phyloP scores from a whole-genome alignment of 164 flowering plant species.

The Tetrastigma voinierianum region DNA sequence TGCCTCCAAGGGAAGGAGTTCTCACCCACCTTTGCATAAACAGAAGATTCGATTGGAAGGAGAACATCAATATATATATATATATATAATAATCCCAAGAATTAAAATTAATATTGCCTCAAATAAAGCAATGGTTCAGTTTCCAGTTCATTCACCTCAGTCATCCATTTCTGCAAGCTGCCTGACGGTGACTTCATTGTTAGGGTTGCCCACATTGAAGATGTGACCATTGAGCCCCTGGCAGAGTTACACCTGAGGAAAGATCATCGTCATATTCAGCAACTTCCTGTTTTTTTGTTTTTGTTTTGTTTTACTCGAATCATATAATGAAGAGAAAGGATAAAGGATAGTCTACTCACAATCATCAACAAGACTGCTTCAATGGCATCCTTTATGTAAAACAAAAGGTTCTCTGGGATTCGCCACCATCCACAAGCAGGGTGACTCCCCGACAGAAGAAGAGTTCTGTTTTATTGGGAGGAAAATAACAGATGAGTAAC shows the following conservation, averaged over 20 bases:
- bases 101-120: background rate
- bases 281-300: too few relatives aligned
- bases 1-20: slow-evolving; percentile 50
- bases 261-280: slow-evolving; percentile 2
- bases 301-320: too few relatives aligned
- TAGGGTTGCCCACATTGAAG: slow-evolving; percentile 88
- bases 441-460: slow-evolving; percentile 58
- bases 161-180: slow-evolving; percentile 97
- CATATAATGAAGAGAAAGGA: background rate
- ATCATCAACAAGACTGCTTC: slow-evolving; percentile 74
- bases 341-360: slow-evolving; percentile 32
- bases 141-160: slow-evolving; percentile 45
- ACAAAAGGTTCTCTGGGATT: slow-evolving; percentile 65
- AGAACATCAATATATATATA: background rate
- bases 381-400: slow-evolving; percentile 70
- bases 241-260: slow-evolving; percentile 77
- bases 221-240: slow-evolving; percentile 85
- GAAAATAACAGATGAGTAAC: background rate
- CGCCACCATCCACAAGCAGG: slow-evolving; percentile 73
- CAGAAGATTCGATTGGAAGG: slow-evolving; percentile 35
- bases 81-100: background rate
- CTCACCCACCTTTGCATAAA: slow-evolving; percentile 84
- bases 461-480: slow-evolving; percentile 38
- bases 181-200: slow-evolving; percentile 92
- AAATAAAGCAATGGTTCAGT: background rate